These are phyloP conservation scores for Heliophila coronopifolia DNA, from an alignment of 441 rosid species.

Conservation along the genomic window DNA sequence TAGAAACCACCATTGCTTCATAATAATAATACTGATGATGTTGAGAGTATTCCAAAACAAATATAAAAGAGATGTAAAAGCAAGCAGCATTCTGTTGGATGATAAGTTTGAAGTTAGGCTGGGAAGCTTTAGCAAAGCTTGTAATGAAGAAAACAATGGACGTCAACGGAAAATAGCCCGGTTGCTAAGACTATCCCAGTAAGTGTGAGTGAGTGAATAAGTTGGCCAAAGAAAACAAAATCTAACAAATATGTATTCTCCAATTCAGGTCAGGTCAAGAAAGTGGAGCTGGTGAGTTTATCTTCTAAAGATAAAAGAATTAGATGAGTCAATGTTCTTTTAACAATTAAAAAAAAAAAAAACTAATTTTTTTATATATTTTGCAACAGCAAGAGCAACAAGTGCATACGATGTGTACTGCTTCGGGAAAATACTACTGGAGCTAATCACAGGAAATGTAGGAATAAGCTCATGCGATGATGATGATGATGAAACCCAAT, in stretches of 20 bases:
- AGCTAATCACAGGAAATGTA: constrained; percentile 61
- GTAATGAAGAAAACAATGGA: constrained; percentile 40
- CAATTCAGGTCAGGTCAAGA: constrained; percentile 24
- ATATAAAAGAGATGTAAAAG: constrained; percentile 55
- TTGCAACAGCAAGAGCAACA: constrained; percentile 26
- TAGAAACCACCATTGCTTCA: not conserved
- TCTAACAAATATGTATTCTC: too few species aligned
- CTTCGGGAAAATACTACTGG: constrained; percentile 53
- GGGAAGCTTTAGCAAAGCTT: constrained; percentile 55
- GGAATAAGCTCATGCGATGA: constrained; percentile 54
- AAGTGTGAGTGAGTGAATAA: too few species aligned
- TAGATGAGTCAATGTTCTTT: too few species aligned
- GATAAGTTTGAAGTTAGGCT: constrained; percentile 70
- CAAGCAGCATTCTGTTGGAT: constrained; percentile 66
- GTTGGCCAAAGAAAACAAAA: too few species aligned
- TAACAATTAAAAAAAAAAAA: too few species aligned
- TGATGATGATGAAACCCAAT: too few species aligned
- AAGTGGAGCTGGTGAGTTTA: constrained; percentile 23
- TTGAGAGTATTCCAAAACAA: not conserved
- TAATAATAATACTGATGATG: not conserved
- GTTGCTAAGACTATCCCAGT: constrained; percentile 44
- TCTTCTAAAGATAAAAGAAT: not conserved
- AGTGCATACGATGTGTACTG: constrained; percentile 60
- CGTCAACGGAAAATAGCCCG: constrained; percentile 42
- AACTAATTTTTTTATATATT: not conserved